Evolutionary conservation across 176 grass and related monocot genomes (phyloP).

Genomic region (Oryza nivara): DNA sequence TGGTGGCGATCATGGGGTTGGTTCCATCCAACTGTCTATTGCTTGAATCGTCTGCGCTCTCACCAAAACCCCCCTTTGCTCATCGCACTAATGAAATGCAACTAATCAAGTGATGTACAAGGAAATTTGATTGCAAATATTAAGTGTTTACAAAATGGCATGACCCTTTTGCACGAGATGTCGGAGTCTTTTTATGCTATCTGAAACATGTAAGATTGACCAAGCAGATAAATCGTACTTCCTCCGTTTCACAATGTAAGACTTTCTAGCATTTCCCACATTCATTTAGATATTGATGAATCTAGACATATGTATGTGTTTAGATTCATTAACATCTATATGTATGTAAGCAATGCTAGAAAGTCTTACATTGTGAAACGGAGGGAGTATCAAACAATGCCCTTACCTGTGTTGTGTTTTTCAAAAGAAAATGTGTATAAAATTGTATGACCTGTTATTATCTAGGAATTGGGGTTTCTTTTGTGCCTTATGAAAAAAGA

Average conservation of each 20-base stretch:
- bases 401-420: background rate
- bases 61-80: background rate
- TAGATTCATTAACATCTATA: too few species aligned
- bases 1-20: background rate
- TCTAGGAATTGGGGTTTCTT: background rate
- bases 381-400: background rate
- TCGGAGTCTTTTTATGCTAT: background rate
- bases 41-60: slow-evolving; percentile 18
- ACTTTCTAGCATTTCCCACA: too few species aligned
- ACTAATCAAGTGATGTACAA: too few species aligned
- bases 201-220: background rate
- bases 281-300: too few species aligned
- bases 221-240: background rate
- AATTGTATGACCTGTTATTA: background rate
- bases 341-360: too few species aligned
- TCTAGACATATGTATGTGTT: too few species aligned
- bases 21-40: background rate
- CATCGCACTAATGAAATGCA: too few species aligned
- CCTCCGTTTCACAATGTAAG: too few species aligned
- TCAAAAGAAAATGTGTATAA: background rate
- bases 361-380: too few species aligned
- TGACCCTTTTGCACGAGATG: background rate
- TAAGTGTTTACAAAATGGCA: background rate
- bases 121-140: background rate
- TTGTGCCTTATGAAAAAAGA: background rate